These are phyloP conservation scores for Hysterangium stoloniferum DNA, from an alignment of 768 basidiomycete species.

Conservation along the genomic window DNA sequence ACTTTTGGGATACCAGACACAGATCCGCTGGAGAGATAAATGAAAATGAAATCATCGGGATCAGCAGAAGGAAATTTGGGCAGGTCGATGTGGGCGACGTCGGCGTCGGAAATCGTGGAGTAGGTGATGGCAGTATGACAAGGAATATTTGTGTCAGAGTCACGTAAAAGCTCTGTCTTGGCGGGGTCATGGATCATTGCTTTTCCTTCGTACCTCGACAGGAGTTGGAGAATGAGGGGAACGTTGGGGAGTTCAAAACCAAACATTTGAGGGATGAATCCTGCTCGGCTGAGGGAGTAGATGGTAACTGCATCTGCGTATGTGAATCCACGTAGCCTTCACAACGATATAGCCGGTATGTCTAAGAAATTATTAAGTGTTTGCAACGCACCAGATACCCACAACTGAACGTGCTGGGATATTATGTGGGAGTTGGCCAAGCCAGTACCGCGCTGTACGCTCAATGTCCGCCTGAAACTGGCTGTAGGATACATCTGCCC, in stretches of 20 bases:
- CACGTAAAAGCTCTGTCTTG: not conserved
- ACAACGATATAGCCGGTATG: conserved; percentile 9
- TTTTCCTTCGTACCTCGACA: conserved; percentile 51
- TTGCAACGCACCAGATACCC: conserved; percentile 57
- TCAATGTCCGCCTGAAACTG: conserved; percentile 64
- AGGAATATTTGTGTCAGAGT: conserved; percentile 1
- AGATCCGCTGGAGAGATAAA: conserved; percentile 78
- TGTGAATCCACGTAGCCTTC: conserved; percentile 65
- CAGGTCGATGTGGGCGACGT: conserved; percentile 29
- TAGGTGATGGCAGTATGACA: conserved; percentile 30
- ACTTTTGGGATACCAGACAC: conserved; percentile 81
- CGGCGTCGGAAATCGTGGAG: conserved; percentile 29
- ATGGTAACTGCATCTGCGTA: conserved; percentile 67
- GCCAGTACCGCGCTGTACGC: conserved; percentile 57
- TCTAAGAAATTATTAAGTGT: not conserved
- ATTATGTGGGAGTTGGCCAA: conserved; percentile 37
- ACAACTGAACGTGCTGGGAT: conserved; percentile 53
- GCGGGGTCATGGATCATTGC: conserved; percentile 53
- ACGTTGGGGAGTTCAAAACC: conserved; percentile 72
- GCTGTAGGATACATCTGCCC: conserved; percentile 55
- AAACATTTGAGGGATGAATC: conserved; percentile 72
- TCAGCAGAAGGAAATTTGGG: conserved; percentile 33
- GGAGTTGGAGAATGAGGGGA: conserved; percentile 59
- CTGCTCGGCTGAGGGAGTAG: conserved; percentile 67
- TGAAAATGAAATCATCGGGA: conserved; percentile 44